Evolutionary conservation across 257 asterid genomes (phyloP).

Genomic region (Verbascum thapsus): DNA sequence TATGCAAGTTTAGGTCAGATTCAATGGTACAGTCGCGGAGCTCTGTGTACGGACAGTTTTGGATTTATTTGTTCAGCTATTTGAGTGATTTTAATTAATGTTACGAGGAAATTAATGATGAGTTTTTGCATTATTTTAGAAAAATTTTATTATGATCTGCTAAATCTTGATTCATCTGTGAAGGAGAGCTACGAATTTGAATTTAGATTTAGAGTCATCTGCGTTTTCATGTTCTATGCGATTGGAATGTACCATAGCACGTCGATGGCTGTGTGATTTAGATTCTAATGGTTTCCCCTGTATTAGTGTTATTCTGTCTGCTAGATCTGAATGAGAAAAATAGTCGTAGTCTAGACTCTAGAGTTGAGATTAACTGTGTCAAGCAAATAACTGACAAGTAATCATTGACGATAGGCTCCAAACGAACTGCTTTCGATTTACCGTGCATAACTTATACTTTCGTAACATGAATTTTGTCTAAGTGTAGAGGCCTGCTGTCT

Average conservation of each 20-base stretch:
- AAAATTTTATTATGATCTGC: background rate
- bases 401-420: background rate
- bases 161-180: background rate
- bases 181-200: too few relatives aligned
- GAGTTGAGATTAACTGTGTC: conserved; percentile 13
- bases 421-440: conserved; percentile 8
- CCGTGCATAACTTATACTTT: too few relatives aligned
- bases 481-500: background rate
- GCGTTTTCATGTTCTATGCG: background rate
- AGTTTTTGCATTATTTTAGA: background rate
- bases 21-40: background rate
- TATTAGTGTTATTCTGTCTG: conserved; percentile 13
- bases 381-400: background rate
- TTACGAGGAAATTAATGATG: background rate
- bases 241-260: background rate
- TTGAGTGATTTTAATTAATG: conserved; percentile 14
- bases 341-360: background rate
- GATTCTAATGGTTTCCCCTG: background rate
- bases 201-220: too few relatives aligned
- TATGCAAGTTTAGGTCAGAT: conserved; percentile 17
- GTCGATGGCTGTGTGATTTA: background rate
- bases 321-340: background rate
- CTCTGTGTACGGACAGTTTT: conserved; percentile 3
- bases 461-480: too few relatives aligned
- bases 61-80: background rate